A percentile compares a stretch with the other conserved stretches of the same genome.
phyloP scores from a whole-genome alignment of 1,284 basidiomycete genomes.

The Irpex sp. region DNA sequence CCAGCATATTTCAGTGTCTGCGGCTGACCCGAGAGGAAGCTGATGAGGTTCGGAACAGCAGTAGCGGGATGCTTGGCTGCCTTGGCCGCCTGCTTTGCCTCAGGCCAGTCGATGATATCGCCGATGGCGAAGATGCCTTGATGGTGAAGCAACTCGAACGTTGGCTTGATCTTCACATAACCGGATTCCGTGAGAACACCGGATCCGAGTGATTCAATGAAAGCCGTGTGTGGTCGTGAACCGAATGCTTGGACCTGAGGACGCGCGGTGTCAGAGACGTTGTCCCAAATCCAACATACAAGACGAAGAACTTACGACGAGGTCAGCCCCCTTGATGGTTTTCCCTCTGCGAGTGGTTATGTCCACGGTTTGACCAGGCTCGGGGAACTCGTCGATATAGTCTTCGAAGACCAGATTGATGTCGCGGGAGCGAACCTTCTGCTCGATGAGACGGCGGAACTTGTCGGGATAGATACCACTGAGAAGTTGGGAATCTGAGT shows the following conservation, averaged over 20 bases:
- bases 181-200: conserved; percentile 38
- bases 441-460: conserved; percentile 47
- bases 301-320: conserved; percentile 43
- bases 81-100: conserved; percentile 59
- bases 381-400: conserved; percentile 42
- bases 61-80: conserved; percentile 38
- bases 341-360: conserved; percentile 53
- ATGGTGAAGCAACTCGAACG: conserved; percentile 46
- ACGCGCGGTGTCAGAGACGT: not conserved
- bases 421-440: conserved; percentile 38
- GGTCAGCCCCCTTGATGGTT: conserved; percentile 45
- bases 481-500: conserved; percentile 47
- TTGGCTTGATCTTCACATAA: conserved; percentile 45
- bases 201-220: conserved; percentile 41
- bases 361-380: conserved; percentile 22
- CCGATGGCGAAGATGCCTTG: conserved; percentile 55
- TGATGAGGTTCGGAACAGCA: conserved; percentile 43
- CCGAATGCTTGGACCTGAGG: conserved; percentile 48
- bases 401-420: conserved; percentile 55
- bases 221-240: conserved; percentile 45
- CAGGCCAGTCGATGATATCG: conserved; percentile 54
- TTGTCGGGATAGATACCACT: conserved; percentile 55
- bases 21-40: conserved; percentile 34
- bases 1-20: conserved; percentile 46
- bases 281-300: not conserved